phyloP scores from a whole-genome alignment of 2,329 filamentous ascomycete genomes.

The Triangularia verruculosa region DNA sequence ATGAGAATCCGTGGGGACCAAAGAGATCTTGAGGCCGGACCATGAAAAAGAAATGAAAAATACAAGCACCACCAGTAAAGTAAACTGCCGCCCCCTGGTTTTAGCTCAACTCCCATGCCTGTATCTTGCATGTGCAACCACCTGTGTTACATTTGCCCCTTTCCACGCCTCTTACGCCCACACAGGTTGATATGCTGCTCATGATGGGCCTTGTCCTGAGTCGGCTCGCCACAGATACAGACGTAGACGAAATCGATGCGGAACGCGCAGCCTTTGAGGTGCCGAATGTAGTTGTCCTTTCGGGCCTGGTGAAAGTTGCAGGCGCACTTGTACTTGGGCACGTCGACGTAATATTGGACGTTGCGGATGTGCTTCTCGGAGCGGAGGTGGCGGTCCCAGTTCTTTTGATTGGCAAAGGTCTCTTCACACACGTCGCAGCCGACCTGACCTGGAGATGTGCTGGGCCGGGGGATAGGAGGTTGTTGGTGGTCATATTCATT shows the following conservation, averaged over 20 bases:
- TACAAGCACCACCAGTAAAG: too few species aligned
- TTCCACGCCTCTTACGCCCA: background rate
- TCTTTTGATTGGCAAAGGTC: conserved; percentile 10
- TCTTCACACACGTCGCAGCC: background rate
- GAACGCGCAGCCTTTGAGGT: conserved; percentile 1
- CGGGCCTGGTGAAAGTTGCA: conserved; percentile 3
- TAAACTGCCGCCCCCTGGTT: too few species aligned
- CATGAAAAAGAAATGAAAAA: too few species aligned
- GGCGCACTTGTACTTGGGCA: conserved; percentile 1
- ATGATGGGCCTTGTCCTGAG: conserved; percentile 1
- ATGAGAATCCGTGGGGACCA: too few species aligned
- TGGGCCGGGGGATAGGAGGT: background rate
- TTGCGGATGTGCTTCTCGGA: background rate
- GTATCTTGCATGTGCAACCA: too few species aligned
- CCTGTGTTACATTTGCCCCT: background rate
- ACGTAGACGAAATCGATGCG: background rate
- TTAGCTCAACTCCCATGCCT: too few species aligned
- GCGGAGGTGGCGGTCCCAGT: conserved; percentile 5
- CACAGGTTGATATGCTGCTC: conserved; percentile 5
- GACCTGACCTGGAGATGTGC: background rate
- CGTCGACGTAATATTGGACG: background rate
- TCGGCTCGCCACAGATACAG: conserved; percentile 7
- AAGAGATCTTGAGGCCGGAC: too few species aligned
- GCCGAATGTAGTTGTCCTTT: conserved; percentile 10
- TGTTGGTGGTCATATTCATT: background rate